Conservation (phyloP, 2,329 filamentous ascomycete species). For the Exophiala calicioides region DNA sequence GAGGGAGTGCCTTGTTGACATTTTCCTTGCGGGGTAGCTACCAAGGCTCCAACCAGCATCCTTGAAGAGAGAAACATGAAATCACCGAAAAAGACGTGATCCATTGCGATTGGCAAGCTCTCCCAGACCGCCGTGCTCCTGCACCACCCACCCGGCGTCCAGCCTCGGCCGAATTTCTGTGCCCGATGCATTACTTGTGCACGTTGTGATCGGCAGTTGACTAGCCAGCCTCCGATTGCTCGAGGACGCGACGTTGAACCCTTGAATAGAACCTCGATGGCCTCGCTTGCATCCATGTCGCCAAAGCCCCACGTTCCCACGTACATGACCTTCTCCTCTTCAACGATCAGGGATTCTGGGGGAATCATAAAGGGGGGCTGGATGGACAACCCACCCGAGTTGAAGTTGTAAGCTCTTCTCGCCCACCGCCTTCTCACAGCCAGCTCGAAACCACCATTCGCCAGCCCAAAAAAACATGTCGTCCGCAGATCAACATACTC, state of each 20-base stretch:
- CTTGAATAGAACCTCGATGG: too few species aligned
- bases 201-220: conserved; percentile 12
- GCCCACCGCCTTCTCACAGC: background rate
- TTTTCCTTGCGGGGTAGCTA: conserved; percentile 11
- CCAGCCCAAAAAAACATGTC: conserved; percentile 19
- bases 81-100: too few species aligned
- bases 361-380: conserved; percentile 3
- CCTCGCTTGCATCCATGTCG: background rate
- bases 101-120: background rate
- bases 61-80: conserved; percentile 10
- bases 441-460: background rate
- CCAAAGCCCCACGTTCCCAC: conserved; percentile 20
- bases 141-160: conserved; percentile 4
- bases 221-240: too few species aligned
- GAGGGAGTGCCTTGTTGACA: too few species aligned
- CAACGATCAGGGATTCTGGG: background rate
- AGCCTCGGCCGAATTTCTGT: conserved; percentile 16
- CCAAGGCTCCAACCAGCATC: background rate
- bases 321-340: conserved; percentile 4
- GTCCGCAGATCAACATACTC: conserved; percentile 10
- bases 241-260: too few species aligned
- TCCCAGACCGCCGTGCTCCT: conserved; percentile 5
- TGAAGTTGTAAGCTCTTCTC: background rate
- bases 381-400: background rate
- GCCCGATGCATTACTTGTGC: conserved; percentile 13